Base-by-base conservation (phyloP, 2,329 filamentous ascomycete species). In the Penicillium sp. region DNA sequence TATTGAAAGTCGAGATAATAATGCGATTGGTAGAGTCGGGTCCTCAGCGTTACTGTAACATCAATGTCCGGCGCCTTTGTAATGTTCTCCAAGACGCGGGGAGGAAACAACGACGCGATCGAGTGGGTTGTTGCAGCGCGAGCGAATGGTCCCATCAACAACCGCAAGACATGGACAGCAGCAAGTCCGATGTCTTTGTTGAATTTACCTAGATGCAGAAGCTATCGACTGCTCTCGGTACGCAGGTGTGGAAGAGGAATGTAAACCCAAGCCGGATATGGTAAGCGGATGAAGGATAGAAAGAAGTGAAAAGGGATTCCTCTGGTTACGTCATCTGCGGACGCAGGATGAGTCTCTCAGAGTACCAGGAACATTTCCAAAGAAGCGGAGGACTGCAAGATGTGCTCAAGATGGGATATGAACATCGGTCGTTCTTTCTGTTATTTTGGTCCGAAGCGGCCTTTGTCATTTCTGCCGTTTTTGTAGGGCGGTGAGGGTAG, bases 251-350 rank as follows among this genome's bases (percentile, higher is more conserved):
- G 42, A 58, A 55, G 59, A 59, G 62, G 64, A 67, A 66, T 67
- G 65, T 64, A 61, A 66, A 62, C 59, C 53, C 53, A 59, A 50
- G 45, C 59, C 64, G 62, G 59, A 65, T 64, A 61, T 56, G 60
- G 64, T 56, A 64, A 59, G 60, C 56, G 47, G 50, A 54, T 25
- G 49, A 56, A 58, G 8, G 23, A 56, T 45, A 56, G 41, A 29
- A 43, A 42, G 54, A 57, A 49, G 47, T 49, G 45, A 55, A 42
- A 19, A 46, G 17, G 41, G 40, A 33, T 23, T 38, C 8, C 41
- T 25, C 50, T 45, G 51, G 42, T 45, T 58, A 59, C 51, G 47
- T 58, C 47, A 48, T 60, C 54, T 60, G 48, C 54, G 29, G 50
- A 62, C 55, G 48, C 46, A 57, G 29, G 17, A 42, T 35, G 33